phyloP scores from a whole-genome alignment of 371 early-diverging fungal species.

The Mortierella sp. region DNA sequence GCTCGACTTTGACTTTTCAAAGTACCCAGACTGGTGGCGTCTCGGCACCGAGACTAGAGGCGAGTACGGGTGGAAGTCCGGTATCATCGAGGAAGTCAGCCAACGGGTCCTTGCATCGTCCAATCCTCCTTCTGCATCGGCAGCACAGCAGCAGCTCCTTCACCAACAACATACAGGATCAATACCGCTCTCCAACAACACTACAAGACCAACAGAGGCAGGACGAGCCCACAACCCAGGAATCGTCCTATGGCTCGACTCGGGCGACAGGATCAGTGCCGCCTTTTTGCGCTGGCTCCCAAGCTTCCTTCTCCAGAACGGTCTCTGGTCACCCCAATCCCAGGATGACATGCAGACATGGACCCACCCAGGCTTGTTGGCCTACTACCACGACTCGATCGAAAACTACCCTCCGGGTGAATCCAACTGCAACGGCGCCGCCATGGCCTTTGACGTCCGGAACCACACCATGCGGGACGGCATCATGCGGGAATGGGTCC shows the following conservation, averaged over 20 bases:
- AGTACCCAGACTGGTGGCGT: constrained; percentile 71
- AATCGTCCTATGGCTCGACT: constrained; percentile 64
- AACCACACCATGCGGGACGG: constrained; percentile 53
- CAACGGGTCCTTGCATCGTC: constrained; percentile 15
- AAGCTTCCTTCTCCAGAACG: constrained; percentile 40
- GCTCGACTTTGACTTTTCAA: constrained; percentile 62
- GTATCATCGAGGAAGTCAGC: constrained; percentile 66
- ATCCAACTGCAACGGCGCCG: constrained; percentile 66
- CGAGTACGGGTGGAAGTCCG: constrained; percentile 78
- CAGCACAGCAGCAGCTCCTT: neutral
- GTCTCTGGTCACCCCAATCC: constrained; percentile 65
- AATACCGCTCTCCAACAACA: neutral
- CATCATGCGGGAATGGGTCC: constrained; percentile 61
- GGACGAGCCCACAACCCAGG: constrained; percentile 10
- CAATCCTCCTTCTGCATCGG: neutral
- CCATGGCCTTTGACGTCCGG: constrained; percentile 61
- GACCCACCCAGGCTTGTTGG: constrained; percentile 62
- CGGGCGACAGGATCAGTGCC: constrained; percentile 61
- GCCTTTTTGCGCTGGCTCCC: constrained; percentile 61
- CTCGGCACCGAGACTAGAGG: constrained; percentile 66
- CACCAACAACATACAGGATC: neutral
- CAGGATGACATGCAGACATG: constrained; percentile 59
- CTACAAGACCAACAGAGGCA: neutral
- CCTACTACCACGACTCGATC: constrained; percentile 50
- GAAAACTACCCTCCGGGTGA: constrained; percentile 24